Evolutionary conservation across 805 yeast species (phyloP), one percentile per base, ranked within the genome.

Genomic region (Blastobotrys attinorum): DNA sequence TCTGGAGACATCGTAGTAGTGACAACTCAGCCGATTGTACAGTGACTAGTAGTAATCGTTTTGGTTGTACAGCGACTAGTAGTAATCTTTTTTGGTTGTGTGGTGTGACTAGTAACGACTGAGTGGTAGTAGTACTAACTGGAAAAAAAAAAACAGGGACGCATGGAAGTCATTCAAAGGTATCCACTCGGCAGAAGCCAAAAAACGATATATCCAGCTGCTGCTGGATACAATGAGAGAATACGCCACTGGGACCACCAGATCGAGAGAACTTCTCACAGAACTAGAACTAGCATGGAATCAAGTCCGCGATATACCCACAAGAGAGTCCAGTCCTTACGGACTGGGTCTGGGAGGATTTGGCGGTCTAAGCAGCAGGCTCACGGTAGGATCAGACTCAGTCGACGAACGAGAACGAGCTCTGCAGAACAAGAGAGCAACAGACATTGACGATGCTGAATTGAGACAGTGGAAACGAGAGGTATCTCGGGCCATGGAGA

Each of bases 91-190:
- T 11, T 25, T 25, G 29, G 29, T 8, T 25, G 11, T 11, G 11
- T 25, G 29, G 29, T 25, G 10, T 25, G 11, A 25, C 29, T n/a
- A n/a, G n/a, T n/a, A n/a, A n/a, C n/a, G n/a, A n/a, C n/a, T n/a
- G n/a, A n/a, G n/a, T n/a, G n/a, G n/a, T n/a, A n/a, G n/a, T n/a
- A n/a, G n/a, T n/a, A n/a, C n/a, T n/a, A 50, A 80, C 79, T 3
- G 82, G 81, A n/a, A n/a, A n/a, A 7, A 75, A 75, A 56, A 72
- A 52, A 85, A 86, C 59, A 83, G 88, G 68, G 89, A 83, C 53
- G 87, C 95, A 0, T 86, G 96, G 95, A 77, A 81, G 50, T 60
- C 72, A 20, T 84, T 83, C 54, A 76, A 79, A 49, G 94, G 95
- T 0, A 56, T 83, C 22, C 56, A 77, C 16, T 73, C 71, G 47